Conservation (phyloP, 495 filamentous ascomycete species). For the Daldinia bambusicola region DNA sequence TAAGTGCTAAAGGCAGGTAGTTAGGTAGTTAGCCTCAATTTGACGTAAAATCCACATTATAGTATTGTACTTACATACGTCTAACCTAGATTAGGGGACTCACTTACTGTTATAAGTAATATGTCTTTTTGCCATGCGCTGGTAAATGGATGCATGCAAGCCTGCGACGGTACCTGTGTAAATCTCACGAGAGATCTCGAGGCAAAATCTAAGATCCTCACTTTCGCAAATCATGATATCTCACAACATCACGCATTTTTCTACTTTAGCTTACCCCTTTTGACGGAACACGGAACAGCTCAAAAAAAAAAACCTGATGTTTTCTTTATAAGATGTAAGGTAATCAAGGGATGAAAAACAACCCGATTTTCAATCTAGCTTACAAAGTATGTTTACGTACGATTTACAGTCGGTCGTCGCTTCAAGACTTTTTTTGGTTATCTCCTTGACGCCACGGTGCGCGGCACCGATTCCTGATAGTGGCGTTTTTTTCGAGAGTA, state of each 20-base stretch:
- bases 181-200: slow-evolving; percentile 11
- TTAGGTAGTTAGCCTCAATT: too few species aligned
- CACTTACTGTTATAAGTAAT: not conserved
- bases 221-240: slow-evolving; percentile 13
- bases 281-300: not conserved
- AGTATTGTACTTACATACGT: too few species aligned
- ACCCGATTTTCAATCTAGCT: too few species aligned
- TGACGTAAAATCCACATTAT: too few species aligned
- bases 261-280: not conserved
- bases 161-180: slow-evolving; percentile 7
- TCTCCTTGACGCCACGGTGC: not conserved
- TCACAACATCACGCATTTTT: slow-evolving; percentile 12
- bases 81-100: not conserved
- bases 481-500: not conserved
- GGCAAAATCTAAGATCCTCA: slow-evolving; percentile 17
- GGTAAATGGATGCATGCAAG: not conserved
- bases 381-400: too few species aligned
- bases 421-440: not conserved
- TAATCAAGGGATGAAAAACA: not conserved
- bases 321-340: not conserved
- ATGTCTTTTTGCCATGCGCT: too few species aligned
- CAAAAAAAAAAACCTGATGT: not conserved
- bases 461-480: not conserved
- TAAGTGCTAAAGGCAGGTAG: too few species aligned
- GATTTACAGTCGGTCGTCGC: not conserved